Base-by-base conservation (phyloP, 2,329 filamentous ascomycete genomes). In the Aspergillus sp. region DNA sequence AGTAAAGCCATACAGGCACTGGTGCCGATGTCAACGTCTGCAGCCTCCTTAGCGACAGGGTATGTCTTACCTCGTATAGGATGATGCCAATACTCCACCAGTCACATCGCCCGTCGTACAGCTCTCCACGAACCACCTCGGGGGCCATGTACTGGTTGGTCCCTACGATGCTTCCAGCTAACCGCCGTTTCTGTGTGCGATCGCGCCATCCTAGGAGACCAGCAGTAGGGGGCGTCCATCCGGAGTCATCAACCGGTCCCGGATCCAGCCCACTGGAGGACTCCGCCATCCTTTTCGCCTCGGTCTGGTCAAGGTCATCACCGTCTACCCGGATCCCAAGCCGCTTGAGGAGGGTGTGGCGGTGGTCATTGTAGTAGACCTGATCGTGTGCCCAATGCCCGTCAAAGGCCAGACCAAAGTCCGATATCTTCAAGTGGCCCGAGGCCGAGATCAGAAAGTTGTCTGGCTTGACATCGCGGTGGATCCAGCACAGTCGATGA, bases 101-200 rank as follows among this genome's bases (percentile, higher is more conserved):
- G 77, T 98, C 94, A 77, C 94, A 98, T 71, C 94, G 85, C 30
- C 91, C 94, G 77, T 98, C 95, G 74, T 98, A 98, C 39, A 84
- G 79, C 52, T 92, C 85, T 28, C 93, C 91, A 65, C 85, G 82
- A 60, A 97, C 89, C 17, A 98, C 91, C 79, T 98, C 95, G 2
- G 94, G 94, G 0, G 95, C 94, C 95, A 97, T 98, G 79, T 98
- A 98, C 73, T 97, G 94, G 73, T 92, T 97, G 2, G 95, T 98
- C 2, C 94, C 94, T 10, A 98, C 94, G 1, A 97, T 88, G 49
- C 92, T 97, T 67, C 88, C 86, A 1, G 94, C 94, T 36, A 91
- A 84, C 36, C 85, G 85, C 41, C 92, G 87, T 66, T 88, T 89
- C 25, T 89, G 85, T 63, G 82, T 84, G 15, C 83, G 82, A 70